Evolutionary conservation across 140 eudicot genomes (phyloP).

Genomic region (Ambrosia hybrid): DNA sequence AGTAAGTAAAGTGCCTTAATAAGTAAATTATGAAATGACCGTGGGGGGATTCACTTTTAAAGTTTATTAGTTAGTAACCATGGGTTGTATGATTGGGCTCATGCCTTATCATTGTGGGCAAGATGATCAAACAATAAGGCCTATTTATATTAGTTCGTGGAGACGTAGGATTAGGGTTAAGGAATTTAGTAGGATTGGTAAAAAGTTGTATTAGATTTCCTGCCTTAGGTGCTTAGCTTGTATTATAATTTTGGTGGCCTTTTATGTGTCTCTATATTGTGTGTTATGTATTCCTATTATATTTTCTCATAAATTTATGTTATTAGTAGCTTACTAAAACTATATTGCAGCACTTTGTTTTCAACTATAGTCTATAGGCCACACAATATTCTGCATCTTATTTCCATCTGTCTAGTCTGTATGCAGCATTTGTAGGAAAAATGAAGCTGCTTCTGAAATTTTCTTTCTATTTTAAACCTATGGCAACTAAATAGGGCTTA

Average conservation of each 20-base stretch:
- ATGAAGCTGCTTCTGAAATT: not conserved
- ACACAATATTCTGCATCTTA: not conserved
- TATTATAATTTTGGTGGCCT: too few species aligned
- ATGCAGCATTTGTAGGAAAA: conserved; percentile 17
- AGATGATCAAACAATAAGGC: not conserved
- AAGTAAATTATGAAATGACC: conserved; percentile 8
- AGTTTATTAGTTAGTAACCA: not conserved
- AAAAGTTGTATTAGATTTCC: too few species aligned
- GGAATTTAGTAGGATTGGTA: too few species aligned
- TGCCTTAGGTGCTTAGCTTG: too few species aligned
- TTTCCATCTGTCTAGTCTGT: conserved; percentile 1
- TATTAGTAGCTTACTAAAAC: too few species aligned
- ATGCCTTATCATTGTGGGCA: not conserved
- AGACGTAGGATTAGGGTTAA: too few species aligned
- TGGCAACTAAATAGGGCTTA: conserved; percentile 25
- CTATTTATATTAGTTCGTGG: not conserved
- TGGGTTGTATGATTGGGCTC: conserved; percentile 1
- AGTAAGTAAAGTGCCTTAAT: conserved; percentile 46
- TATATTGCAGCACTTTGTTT: too few species aligned
- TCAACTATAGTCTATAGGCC: too few species aligned
- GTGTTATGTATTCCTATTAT: too few species aligned
- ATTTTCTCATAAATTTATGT: too few species aligned
- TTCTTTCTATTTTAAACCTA: conserved; percentile 12
- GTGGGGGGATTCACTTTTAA: conserved; percentile 7
- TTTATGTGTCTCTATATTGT: too few species aligned